phyloP scores from a whole-genome alignment of 768 basidiomycete genomes.

The Lactifluus volemus region DNA sequence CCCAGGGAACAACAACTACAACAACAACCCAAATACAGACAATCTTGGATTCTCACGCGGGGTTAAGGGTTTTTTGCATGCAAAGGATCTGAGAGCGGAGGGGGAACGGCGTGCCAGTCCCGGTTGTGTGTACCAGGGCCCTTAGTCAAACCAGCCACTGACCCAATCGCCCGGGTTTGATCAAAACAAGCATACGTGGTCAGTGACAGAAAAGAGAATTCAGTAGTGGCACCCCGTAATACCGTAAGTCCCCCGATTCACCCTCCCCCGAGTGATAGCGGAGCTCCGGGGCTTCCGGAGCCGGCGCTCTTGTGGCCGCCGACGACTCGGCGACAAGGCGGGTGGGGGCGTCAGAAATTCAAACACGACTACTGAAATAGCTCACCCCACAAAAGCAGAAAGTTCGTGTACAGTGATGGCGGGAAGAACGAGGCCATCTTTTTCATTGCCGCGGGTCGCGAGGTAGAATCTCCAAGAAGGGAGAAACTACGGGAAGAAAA shows the following conservation, averaged over 20 bases:
- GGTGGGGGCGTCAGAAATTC: not conserved
- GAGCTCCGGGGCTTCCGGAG: not conserved
- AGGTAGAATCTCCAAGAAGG: not conserved
- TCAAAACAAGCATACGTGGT: not conserved
- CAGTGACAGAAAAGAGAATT: not conserved
- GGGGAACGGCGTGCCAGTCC: not conserved
- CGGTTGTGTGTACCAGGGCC: not conserved
- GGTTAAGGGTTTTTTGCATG: not conserved
- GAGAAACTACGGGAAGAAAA: not conserved
- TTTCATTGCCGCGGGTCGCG: not conserved
- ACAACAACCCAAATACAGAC: too few species aligned
- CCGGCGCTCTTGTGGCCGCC: not conserved
- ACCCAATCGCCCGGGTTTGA: slow-evolving; percentile 8
- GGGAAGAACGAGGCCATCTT: not conserved
- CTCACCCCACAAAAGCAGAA: not conserved
- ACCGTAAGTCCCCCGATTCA: not conserved
- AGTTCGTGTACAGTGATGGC: not conserved
- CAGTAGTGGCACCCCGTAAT: not conserved
- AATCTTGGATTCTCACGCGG: not conserved
- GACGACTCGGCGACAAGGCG: not conserved
- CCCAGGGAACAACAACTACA: not conserved
- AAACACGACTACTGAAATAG: not conserved
- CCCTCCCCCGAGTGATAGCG: not conserved
- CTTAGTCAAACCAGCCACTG: not conserved
- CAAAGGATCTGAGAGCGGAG: not conserved